Conservation (phyloP, 2,329 filamentous ascomycete species). For the Ophiostoma novo-ulmi region DNA sequence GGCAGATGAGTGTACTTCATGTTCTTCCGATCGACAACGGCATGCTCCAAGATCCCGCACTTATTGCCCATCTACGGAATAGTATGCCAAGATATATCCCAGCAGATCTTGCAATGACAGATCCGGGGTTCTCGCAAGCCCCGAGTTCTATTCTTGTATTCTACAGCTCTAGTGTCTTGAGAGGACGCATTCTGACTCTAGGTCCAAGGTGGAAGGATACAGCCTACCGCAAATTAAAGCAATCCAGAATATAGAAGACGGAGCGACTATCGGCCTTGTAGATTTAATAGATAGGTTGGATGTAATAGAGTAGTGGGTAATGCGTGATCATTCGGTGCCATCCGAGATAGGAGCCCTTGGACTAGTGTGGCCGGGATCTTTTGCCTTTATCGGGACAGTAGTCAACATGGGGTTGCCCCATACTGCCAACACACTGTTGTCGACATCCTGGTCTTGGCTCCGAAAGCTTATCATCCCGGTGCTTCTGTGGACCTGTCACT, state of each 20-base stretch:
- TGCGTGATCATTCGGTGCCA: neutral
- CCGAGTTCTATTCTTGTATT: neutral
- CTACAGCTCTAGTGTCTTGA: neutral
- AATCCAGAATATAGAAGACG: neutral
- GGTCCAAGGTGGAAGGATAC: no score
- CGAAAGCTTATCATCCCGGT: constrained; percentile 12
- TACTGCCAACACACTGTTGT: neutral
- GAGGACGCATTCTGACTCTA: neutral
- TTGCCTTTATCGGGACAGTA: neutral
- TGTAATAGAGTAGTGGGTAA: neutral
- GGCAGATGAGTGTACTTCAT: neutral
- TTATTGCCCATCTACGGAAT: neutral
- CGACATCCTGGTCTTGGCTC: neutral
- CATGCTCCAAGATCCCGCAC: neutral
- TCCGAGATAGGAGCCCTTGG: neutral
- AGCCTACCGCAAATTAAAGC: no score
- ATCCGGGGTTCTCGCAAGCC: neutral
- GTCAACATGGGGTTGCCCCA: neutral
- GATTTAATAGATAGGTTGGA: neutral
- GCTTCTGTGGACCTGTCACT: neutral
- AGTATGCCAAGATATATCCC: neutral
- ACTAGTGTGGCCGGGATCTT: neutral
- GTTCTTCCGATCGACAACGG: neutral
- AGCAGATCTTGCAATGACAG: neutral
- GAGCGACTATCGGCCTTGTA: neutral